Percentiles rank a stretch among this genome's conserved stretches.
Evolutionary conservation across 164 flowering plant genomes (phyloP).

Genomic region (Tetrastigma voinierianum): DNA sequence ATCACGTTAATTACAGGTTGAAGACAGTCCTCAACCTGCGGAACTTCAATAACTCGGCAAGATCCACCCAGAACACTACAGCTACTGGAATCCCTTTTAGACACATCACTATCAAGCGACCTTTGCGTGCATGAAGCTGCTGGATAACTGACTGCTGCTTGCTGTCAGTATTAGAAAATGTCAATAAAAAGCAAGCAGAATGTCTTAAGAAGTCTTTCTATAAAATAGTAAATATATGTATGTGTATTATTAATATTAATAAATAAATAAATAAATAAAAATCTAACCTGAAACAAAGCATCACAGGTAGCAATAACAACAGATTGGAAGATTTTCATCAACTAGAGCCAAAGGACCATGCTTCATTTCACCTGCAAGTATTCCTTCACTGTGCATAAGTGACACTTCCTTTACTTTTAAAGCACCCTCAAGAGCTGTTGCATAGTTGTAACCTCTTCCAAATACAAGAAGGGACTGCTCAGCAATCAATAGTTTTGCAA

Average conservation of each 20-base stretch:
- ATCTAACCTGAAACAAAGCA: constrained; percentile 83
- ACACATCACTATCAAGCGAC: constrained; percentile 89
- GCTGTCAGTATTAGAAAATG: constrained; percentile 42
- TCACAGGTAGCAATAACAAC: constrained; percentile 94
- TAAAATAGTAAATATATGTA: too few species aligned
- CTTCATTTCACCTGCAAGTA: constrained; percentile 99
- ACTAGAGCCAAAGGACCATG: constrained; percentile 98
- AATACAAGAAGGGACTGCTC: constrained; percentile 96
- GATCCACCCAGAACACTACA: constrained; percentile 66
- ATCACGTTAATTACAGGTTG: constrained; percentile 91
- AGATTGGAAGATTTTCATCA: constrained; percentile 91
- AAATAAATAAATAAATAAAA: neutral
- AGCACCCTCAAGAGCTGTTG: constrained; percentile 95
- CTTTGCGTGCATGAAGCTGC: constrained; percentile 96
- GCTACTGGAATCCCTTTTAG: constrained; percentile 73
- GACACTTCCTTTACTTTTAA: constrained; percentile 96
- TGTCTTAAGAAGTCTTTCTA: too few species aligned
- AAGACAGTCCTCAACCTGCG: constrained; percentile 89
- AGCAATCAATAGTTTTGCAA: constrained; percentile 64
- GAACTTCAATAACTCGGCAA: constrained; percentile 86
- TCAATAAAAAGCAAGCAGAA: constrained; percentile 4
- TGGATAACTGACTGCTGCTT: constrained; percentile 98
- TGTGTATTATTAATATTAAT: too few species aligned
- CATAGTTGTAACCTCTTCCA: constrained; percentile 97
- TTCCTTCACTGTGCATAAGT: constrained; percentile 98